Base-by-base conservation (phyloP, 495 filamentous ascomycete genomes). In the Symbiotaphrina buchneri region DNA sequence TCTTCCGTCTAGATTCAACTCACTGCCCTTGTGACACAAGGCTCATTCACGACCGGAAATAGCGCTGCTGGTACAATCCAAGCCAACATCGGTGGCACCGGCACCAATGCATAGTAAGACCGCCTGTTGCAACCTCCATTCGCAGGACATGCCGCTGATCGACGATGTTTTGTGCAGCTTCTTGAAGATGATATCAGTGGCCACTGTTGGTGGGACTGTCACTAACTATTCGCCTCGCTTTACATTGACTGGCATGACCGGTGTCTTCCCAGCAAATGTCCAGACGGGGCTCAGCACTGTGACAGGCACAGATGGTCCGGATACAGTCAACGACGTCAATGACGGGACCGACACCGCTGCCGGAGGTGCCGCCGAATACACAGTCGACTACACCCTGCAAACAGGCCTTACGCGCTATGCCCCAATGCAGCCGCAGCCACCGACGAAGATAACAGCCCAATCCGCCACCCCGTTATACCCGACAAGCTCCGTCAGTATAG, bases 351-450 rank as follows among this genome's bases (percentile, higher is more conserved):
- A 34, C 27, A 28, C 13, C 11, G 20, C 35, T 23, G 38, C 32
- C 17, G 41, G 37, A 4, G 45, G 34, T 13, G 36, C 25, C 11
- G 35, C 27, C 11, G 43, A 35, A 1, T 67, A 59, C 30, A 58
- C 46, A 1, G 54, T 74, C 15, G 61, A 67, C 1, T 83, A 74
- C 41, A 56, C 55, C 5, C 37, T 58, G 36, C 75, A 83, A 43
- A 63, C 58, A 6, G 76, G 75, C 4, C 36, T 53, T 21, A 77
- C 61, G 3, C 62, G 59, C 45, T 81, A 74, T 49, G 76, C 76
- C 17, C 75, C 74, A 1, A 74, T 78, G 73, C 70, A 74, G 33
- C 63, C 60, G 30, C 55, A 64, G 21, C 73, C 76, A 10, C 61
- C 59, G 7, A 71, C 61, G 11, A 66, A 65, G 27, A 80, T 82